Percentiles rank a stretch among this genome's conserved stretches.
Conservation (phyloP, 495 filamentous ascomycete genomes). For the Daldinia caldariorum region DNA sequence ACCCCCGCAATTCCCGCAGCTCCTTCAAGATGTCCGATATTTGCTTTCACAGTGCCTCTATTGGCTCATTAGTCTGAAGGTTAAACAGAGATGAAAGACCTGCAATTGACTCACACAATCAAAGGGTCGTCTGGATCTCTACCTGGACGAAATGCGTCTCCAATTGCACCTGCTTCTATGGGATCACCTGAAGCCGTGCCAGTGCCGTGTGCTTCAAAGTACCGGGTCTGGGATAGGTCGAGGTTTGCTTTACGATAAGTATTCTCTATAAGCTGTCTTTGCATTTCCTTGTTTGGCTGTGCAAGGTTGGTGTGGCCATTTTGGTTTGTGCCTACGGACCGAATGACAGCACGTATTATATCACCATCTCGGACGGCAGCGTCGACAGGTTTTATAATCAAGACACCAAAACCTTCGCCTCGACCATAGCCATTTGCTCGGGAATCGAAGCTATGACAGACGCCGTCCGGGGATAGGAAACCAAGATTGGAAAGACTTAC, state of each 20-base stretch:
- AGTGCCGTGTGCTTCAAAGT: slow-evolving; percentile 55
- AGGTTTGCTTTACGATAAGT: slow-evolving; percentile 58
- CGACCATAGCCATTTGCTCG: slow-evolving; percentile 66
- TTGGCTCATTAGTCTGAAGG: background rate
- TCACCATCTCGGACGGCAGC: slow-evolving; percentile 57
- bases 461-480: slow-evolving; percentile 48
- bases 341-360: slow-evolving; percentile 66
- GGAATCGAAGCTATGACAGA: slow-evolving; percentile 63
- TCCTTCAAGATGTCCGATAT: slow-evolving; percentile 63
- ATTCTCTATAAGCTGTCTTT: slow-evolving; percentile 35
- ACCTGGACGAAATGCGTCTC: slow-evolving; percentile 39
- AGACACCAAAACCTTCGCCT: slow-evolving; percentile 62
- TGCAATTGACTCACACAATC: slow-evolving; percentile 45
- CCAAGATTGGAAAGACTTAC: slow-evolving; percentile 21
- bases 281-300: slow-evolving; percentile 56
- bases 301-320: slow-evolving; percentile 62
- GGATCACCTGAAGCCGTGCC: slow-evolving; percentile 65
- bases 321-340: slow-evolving; percentile 58
- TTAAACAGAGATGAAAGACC: background rate
- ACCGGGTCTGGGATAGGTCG: slow-evolving; percentile 51
- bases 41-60: slow-evolving; percentile 62
- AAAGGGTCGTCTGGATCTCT: slow-evolving; percentile 42
- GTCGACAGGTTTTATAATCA: slow-evolving; percentile 62
- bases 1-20: slow-evolving; percentile 58
- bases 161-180: slow-evolving; percentile 58